Evolutionary conservation across 441 rosid genomes (phyloP), one percentile per base, ranked within the genome.

Genomic region (Gossypium schwendimanii): DNA sequence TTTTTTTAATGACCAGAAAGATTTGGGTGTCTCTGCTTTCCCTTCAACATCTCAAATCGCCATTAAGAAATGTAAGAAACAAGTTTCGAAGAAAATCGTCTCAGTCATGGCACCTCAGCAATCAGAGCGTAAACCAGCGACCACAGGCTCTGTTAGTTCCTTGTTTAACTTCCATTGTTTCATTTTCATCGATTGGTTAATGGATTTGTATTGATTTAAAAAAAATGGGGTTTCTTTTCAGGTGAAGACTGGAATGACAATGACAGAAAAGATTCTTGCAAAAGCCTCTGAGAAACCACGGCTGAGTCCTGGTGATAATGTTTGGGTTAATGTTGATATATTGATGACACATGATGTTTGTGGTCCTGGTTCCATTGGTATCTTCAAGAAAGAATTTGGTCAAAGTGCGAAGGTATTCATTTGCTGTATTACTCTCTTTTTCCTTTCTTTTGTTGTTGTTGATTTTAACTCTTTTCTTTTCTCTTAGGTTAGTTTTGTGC

Each of bases 271-370:
- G 83, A 95, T 95, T 49, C 64, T 92, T 66, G 91, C 97, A 1
- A 90, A 79, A 79, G 94, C 98, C 2, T 77, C 95, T n/a, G 91
- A 88, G 84, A 91, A 87, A 78, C 62, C 92, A 4, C 85, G 80
- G 53, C 81, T 91, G 81, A 79, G 76, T 21, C 97, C 99, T 11
- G 99, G 99, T 55, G 99, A 95, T 72, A 95, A 95, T 76, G 89
- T 87, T 53, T 95, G 98, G 99, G 97, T 91, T 59, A 85, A 91
- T 49, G 91, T 95, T 73, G 97, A 95, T 85, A 71, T 87, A 58
- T 82, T 95, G 84, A 92, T 92, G 99, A 95, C 98, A 50, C 97
- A 95, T 78, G 99, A 92, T 86, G 93, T 95, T 33, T 91, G 95
- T 72, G 99, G 99, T 58, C 97, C 96, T 10, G 98, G 97, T 79